Percentiles rank a stretch among this genome's conserved stretches.
phyloP scores from a whole-genome alignment of 2,329 filamentous ascomycete species.

The Elsinoe australis region DNA sequence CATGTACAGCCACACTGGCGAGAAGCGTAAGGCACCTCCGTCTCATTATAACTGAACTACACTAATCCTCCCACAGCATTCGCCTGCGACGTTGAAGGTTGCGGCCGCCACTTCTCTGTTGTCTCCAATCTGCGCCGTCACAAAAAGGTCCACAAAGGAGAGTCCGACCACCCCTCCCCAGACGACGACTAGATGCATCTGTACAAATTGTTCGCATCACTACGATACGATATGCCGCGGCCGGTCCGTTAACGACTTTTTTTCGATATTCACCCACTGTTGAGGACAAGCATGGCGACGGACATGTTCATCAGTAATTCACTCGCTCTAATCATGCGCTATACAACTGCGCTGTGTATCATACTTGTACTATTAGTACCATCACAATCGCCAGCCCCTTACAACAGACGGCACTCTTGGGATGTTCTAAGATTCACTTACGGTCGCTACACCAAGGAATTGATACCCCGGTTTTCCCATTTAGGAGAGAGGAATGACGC shows the following conservation, averaged over 20 bases:
- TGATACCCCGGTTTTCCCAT: conserved; percentile 7
- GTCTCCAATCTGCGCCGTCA: conserved; percentile 92
- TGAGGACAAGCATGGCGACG: conserved; percentile 14
- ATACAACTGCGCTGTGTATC: conserved; percentile 1
- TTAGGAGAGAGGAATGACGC: conserved; percentile 5
- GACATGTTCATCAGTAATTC: conserved; percentile 14
- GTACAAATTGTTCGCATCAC: too few species aligned
- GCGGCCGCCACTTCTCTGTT: conserved; percentile 91
- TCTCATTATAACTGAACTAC: conserved; percentile 21
- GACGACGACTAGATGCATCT: conserved; percentile 35
- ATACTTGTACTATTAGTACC: conserved; percentile 16
- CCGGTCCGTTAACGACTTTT: conserved; percentile 16
- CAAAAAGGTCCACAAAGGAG: conserved; percentile 89
- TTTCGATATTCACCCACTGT: conserved; percentile 5
- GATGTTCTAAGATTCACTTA: not conserved
- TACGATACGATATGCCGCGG: conserved; percentile 8
- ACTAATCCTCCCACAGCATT: conserved; percentile 57
- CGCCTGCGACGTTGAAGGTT: conserved; percentile 87
- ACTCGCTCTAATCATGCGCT: conserved; percentile 15
- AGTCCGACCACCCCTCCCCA: conserved; percentile 44
- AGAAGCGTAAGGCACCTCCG: conserved; percentile 68
- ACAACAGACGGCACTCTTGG: too few species aligned
- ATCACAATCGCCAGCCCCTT: not conserved
- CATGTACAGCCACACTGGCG: conserved; percentile 97
- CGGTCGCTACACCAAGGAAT: conserved; percentile 9